phyloP scores from a whole-genome alignment of 805 yeast genomes.

The Ogataea haglerorum region DNA sequence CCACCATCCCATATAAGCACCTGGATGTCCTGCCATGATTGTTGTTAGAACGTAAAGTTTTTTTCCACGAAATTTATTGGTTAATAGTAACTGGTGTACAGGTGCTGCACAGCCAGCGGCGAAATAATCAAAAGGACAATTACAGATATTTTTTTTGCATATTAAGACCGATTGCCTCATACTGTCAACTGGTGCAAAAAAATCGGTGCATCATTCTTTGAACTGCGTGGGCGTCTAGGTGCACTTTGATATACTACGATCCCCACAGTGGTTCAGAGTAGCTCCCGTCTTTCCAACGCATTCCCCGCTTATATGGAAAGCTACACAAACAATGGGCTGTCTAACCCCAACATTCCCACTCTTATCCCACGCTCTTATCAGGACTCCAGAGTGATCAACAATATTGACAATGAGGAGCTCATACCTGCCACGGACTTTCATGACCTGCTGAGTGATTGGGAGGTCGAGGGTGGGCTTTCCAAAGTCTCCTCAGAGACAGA shows the following conservation, averaged over 20 bases:
- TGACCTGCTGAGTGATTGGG: conserved; percentile 16
- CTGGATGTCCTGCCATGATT: conserved; percentile 66
- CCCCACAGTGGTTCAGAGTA: neutral
- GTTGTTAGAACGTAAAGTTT: conserved; percentile 9
- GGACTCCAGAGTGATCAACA: conserved; percentile 21
- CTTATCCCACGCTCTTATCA: conserved; percentile 17
- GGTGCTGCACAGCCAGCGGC: no score
- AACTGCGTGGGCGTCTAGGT: neutral
- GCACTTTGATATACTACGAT: neutral
- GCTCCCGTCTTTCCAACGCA: no score
- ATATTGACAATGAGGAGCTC: conserved; percentile 31
- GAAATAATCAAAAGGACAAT: no score
- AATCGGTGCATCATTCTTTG: neutral
- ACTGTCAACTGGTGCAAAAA: neutral
- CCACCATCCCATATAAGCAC: conserved; percentile 97
- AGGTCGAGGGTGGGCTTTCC: conserved; percentile 4
- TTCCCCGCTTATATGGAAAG: conserved; percentile 6
- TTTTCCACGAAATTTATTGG: conserved; percentile 10
- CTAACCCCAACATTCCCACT: conserved; percentile 18
- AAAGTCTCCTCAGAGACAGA: conserved; percentile 59
- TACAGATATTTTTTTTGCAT: neutral
- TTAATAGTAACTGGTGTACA: conserved; percentile 3
- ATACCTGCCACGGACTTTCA: conserved; percentile 25
- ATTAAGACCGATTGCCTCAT: neutral
- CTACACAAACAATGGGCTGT: conserved; percentile 14